Percentiles rank a stretch among this genome's conserved stretches.
Conservation (phyloP, 1,284 basidiomycete genomes). For the Fomitiporia mediterranea region DNA sequence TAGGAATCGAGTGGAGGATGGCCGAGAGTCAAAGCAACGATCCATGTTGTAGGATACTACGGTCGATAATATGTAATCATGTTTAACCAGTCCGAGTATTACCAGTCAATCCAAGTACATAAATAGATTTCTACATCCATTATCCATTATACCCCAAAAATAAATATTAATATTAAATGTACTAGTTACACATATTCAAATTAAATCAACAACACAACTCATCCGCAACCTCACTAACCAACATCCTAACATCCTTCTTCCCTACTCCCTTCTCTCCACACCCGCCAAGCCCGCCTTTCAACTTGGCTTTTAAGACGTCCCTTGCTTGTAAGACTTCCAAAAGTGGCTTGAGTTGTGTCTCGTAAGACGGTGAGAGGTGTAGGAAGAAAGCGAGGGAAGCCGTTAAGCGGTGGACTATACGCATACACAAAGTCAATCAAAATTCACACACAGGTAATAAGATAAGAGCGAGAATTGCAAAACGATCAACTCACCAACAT, state of each 20-base stretch:
- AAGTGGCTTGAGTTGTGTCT: slow-evolving; percentile 47
- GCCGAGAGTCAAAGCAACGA: no score
- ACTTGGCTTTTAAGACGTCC: slow-evolving; percentile 47
- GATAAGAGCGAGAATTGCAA: neutral
- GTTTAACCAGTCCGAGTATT: no score
- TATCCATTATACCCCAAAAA: neutral
- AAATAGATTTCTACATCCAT: neutral
- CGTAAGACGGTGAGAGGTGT: slow-evolving; percentile 62
- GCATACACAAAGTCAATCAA: neutral
- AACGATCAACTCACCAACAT: slow-evolving; percentile 58
- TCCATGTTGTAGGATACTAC: no score
- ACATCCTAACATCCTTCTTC: slow-evolving; percentile 57
- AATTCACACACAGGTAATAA: slow-evolving; percentile 9
- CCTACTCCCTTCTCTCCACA: slow-evolving; percentile 47
- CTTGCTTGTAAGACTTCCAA: slow-evolving; percentile 69
- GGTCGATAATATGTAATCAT: no score
- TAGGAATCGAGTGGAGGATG: no score
- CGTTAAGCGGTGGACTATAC: slow-evolving; percentile 69
- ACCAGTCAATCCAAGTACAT: no score
- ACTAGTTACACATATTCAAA: neutral
- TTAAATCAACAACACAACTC: slow-evolving; percentile 33
- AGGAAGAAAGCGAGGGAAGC: slow-evolving; percentile 73
- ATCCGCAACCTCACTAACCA: slow-evolving; percentile 62
- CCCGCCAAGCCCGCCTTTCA: slow-evolving; percentile 38
- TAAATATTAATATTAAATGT: neutral